Evolutionary conservation across 805 yeast species (phyloP).

Genomic region (Maudiozyma barnettii): DNA sequence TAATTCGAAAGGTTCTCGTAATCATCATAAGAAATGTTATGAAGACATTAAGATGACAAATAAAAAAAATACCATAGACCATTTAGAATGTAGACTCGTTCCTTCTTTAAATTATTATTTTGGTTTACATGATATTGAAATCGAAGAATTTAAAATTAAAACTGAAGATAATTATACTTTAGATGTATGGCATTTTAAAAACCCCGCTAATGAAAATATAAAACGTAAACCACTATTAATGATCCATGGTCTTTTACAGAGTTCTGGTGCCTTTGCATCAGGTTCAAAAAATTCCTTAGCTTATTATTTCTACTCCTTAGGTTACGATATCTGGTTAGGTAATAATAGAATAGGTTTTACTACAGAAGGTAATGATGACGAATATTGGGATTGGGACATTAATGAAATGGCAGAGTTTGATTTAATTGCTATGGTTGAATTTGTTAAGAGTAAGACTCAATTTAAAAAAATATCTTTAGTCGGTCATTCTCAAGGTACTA

Average conservation of each 20-base stretch:
- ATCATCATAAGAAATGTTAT: neutral
- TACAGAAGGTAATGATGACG: slow-evolving; percentile 35
- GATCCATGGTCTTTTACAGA: slow-evolving; percentile 81
- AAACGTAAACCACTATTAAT: slow-evolving; percentile 55
- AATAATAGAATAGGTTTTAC: slow-evolving; percentile 82
- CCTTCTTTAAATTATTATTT: slow-evolving; percentile 64
- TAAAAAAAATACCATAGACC: slow-evolving; percentile 2
- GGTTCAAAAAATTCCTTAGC: slow-evolving; percentile 73
- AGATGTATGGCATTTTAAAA: slow-evolving; percentile 41
- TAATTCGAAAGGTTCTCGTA: neutral
- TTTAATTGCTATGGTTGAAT: slow-evolving; percentile 59
- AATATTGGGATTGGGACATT: slow-evolving; percentile 91
- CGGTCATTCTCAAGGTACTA: slow-evolving; percentile 91
- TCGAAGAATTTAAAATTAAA: slow-evolving; percentile 48
- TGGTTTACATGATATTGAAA: slow-evolving; percentile 45
- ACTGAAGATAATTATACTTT: slow-evolving; percentile 79
- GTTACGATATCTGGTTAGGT: slow-evolving; percentile 87
- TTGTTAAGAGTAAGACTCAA: slow-evolving; percentile 38
- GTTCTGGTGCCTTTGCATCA: slow-evolving; percentile 76
- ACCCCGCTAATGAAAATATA: slow-evolving; percentile 7
- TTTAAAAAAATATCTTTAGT: slow-evolving; percentile 46
- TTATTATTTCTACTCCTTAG: slow-evolving; percentile 40
- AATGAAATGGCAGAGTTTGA: slow-evolving; percentile 71
- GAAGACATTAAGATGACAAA: neutral
- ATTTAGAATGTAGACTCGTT: slow-evolving; percentile 29